Conservation (phyloP, 129 eudicot genomes). For the Lactuca sativa region DNA sequence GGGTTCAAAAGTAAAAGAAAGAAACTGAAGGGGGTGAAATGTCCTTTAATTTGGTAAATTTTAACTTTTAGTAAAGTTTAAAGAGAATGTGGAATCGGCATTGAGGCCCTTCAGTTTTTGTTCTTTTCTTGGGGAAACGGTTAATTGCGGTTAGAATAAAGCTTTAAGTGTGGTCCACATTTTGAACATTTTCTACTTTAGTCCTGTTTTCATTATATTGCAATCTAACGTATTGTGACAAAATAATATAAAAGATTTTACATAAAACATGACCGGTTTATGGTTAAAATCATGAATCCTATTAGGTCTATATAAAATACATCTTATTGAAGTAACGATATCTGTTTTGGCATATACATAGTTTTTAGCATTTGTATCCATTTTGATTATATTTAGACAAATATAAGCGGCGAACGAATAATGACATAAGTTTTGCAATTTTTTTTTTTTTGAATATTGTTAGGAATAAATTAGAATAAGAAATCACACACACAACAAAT, state of each 20-base stretch:
- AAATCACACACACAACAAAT: too few relatives aligned
- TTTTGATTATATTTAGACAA: too few relatives aligned
- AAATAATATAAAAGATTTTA: background rate
- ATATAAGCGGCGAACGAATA: too few relatives aligned
- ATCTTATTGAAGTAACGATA: too few relatives aligned
- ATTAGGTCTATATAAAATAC: background rate
- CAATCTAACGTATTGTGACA: background rate
- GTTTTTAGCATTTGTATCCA: too few relatives aligned
- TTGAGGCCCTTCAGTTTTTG: constrained; percentile 22
- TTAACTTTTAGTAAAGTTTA: constrained; percentile 26
- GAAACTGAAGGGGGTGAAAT: constrained; percentile 9
- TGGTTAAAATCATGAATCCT: background rate
- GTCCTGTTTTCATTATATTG: background rate
- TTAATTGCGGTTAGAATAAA: constrained; percentile 35
- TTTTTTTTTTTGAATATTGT: too few relatives aligned
- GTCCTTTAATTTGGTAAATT: background rate
- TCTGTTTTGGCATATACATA: too few relatives aligned
- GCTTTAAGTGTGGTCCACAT: constrained; percentile 41
- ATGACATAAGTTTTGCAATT: too few relatives aligned
- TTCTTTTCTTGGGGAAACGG: constrained; percentile 36
- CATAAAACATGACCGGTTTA: background rate
- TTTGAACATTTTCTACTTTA: constrained; percentile 22
- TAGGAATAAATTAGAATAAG: too few relatives aligned
- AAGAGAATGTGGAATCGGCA: constrained; percentile 11
- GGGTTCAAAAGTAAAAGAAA: background rate